A percentile compares a stretch with the other conserved stretches of the same genome.
Conservation (phyloP, 176 grass and related monocot genomes). For the Oryza brachyantha region DNA sequence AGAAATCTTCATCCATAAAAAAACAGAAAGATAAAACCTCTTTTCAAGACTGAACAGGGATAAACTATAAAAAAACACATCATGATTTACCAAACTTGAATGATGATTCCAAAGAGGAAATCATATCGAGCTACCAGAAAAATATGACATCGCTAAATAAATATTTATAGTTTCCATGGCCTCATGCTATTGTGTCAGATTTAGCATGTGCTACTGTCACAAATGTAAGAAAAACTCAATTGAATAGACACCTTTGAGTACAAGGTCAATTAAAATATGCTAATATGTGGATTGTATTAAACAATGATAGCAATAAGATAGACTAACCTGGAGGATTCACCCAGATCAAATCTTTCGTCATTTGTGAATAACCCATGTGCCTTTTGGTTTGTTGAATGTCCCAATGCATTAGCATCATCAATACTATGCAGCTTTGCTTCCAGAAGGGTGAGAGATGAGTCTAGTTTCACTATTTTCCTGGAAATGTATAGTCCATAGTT, state of each 20-base stretch:
- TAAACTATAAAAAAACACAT: neutral
- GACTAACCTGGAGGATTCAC: slow-evolving; percentile 46
- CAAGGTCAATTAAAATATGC: neutral
- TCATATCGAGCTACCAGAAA: neutral
- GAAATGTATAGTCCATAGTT: neutral
- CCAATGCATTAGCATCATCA: neutral
- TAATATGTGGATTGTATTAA: neutral
- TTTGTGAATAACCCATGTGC: neutral
- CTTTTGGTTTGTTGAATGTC: neutral
- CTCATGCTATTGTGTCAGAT: neutral
- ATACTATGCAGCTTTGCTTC: slow-evolving; percentile 31
- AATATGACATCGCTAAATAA: neutral
- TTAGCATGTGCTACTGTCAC: neutral
- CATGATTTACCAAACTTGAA: neutral
- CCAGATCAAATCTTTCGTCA: neutral
- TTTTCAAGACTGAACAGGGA: neutral
- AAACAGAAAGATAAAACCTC: neutral
- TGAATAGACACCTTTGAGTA: neutral
- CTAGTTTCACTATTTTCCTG: slow-evolving; percentile 41
- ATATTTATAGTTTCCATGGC: neutral
- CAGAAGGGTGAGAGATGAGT: slow-evolving; percentile 37
- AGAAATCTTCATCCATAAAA: neutral
- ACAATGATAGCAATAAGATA: neutral
- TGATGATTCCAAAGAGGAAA: neutral
- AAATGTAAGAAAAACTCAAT: neutral